A percentile compares a stretch with the other conserved stretches of the same genome.
Conservation (phyloP, 345 rosid species). For the Eutrema heterophyllum region DNA sequence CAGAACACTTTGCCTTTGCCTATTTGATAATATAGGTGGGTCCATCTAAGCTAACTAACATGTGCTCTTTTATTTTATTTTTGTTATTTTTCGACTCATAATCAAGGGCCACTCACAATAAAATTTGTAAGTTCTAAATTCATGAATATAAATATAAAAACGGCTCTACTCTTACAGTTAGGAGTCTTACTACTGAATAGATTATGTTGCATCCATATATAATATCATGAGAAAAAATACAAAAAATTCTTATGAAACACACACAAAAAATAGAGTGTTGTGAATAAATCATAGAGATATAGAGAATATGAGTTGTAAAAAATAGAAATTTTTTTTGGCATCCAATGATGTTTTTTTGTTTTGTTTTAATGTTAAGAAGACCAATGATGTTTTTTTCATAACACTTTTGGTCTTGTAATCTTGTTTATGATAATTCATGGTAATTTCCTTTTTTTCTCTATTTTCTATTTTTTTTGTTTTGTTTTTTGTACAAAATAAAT, state of each 20-base stretch:
- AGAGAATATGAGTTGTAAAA: not conserved
- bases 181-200: not conserved
- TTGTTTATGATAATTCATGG: not conserved
- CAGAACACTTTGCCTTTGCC: no score
- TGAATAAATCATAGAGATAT: no score
- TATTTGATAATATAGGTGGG: constrained; percentile 18
- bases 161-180: not conserved
- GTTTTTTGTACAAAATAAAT: not conserved
- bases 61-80: constrained; percentile 15
- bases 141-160: not conserved
- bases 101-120: not conserved
- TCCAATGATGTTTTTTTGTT: no score
- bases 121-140: not conserved
- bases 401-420: not conserved
- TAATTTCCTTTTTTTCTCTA: not conserved
- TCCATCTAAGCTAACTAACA: constrained; percentile 33
- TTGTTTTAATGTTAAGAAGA: no score
- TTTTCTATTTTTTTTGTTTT: not conserved
- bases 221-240: no score
- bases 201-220: no score
- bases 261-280: no score
- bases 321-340: no score
- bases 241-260: no score
- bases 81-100: not conserved
- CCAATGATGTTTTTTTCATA: not conserved